phyloP scores from a whole-genome alignment of 495 filamentous ascomycete species.

The Evernia prunastri region DNA sequence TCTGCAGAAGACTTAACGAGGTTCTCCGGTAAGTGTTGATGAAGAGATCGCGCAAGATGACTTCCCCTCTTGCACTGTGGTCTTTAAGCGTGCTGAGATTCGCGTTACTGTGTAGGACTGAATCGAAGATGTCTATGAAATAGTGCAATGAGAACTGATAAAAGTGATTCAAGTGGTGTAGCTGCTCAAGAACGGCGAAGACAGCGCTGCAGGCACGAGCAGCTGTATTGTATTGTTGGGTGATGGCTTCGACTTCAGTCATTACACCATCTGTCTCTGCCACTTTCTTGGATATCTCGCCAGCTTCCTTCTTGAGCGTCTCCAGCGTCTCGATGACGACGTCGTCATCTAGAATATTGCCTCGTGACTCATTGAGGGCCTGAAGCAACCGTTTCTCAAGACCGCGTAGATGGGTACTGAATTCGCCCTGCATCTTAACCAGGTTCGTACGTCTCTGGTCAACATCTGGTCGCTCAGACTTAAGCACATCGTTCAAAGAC shows the following conservation, averaged over 20 bases:
- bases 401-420: conserved; percentile 91
- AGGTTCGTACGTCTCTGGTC: conserved; percentile 92
- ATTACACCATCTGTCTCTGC: conserved; percentile 94
- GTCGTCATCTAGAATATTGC: conserved; percentile 98
- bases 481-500: conserved; percentile 92
- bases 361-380: conserved; percentile 92
- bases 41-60: conserved; percentile 85
- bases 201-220: conserved; percentile 92
- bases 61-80: conserved; percentile 68
- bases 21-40: conserved; percentile 88
- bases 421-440: conserved; percentile 97
- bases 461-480: conserved; percentile 96
- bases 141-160: conserved; percentile 99
- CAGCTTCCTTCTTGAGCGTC: conserved; percentile 94
- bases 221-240: conserved; percentile 84
- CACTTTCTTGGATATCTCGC: conserved; percentile 93
- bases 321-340: conserved; percentile 96
- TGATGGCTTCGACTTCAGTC: conserved; percentile 93
- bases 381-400: conserved; percentile 94
- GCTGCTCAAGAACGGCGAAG: conserved; percentile 91
- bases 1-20: conserved; percentile 85
- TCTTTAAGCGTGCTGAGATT: conserved; percentile 64
- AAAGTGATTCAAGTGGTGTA: conserved; percentile 98
- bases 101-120: conserved; percentile 78
- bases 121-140: conserved; percentile 95